Evolutionary conservation across 192 early-diverging fungal genomes (phyloP), one percentile per base, ranked within the genome.

Genomic region (Coemansia umbellata): DNA sequence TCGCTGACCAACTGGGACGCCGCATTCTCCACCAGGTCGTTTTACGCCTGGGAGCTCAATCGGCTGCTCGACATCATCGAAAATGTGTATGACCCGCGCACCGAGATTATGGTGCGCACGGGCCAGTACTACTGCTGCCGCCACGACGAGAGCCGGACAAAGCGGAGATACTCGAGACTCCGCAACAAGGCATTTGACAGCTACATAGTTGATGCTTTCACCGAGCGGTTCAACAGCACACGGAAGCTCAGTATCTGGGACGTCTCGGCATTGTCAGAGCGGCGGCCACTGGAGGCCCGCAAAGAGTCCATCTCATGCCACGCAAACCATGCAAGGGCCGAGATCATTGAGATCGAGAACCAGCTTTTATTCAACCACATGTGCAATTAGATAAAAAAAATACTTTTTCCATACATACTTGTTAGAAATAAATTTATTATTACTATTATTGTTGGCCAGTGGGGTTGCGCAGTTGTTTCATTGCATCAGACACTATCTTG

Each of bases 401-500:
- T 7, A 39, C 21, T 6, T 5, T 18, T 18, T 22, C 27, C 5
- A 22, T 4, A 24, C 26, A 5, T 17, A 17, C 17, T 13, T 41
- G 19, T 6, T n/a, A 41, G 8, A 6, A 43, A 21, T 23, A 45
- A 45, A 5, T 41, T 17, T 8, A 5, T 41, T 6, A 7, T 18
- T 18, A 1, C 24, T 41, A 18, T 15, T 41, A 18, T 7, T 23
- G 11, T 9, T 10, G 6, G 14, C 40, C 23, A 2, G 21, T 17
- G 18, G 49, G 37, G 27, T 31, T 50, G 58, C 56, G 62, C 15
- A 83, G 48, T 43, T 79, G 77, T 1, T 51, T 50, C 80, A 84
- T 83, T 2, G 75, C 67, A 47, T 86, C 81, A 4, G 63, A 48
- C 11, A 86, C 79, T 32, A 84, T 83, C 21, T 68, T 66, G 17